Percentiles rank a stretch among this genome's conserved stretches.
phyloP scores from a whole-genome alignment of 495 filamentous ascomycete species.

The Daldinia caldariorum region DNA sequence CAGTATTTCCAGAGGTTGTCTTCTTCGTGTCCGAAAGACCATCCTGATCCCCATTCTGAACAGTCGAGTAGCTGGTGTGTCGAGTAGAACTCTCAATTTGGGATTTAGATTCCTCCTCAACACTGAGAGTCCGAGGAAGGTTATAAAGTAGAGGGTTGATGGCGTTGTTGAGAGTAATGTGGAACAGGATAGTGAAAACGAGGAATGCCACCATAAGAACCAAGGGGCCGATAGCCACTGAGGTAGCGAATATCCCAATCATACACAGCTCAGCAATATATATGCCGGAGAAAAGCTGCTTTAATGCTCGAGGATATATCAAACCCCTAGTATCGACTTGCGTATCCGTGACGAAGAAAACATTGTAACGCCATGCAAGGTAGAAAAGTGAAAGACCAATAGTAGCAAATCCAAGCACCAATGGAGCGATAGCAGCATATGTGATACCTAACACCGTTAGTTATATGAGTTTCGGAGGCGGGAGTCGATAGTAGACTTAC shows the following conservation, averaged over 20 bases:
- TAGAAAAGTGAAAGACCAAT: constrained; percentile 89
- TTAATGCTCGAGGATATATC: constrained; percentile 86
- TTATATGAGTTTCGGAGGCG: constrained; percentile 12
- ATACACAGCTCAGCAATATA: constrained; percentile 88
- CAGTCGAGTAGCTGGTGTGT: constrained; percentile 29
- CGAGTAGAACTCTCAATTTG: constrained; percentile 44
- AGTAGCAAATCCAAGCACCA: constrained; percentile 87
- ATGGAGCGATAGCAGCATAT: constrained; percentile 89
- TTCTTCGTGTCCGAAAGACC: constrained; percentile 43
- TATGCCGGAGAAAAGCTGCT: constrained; percentile 88
- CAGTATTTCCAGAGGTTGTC: constrained; percentile 39
- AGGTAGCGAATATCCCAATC: constrained; percentile 88
- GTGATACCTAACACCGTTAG: constrained; percentile 67
- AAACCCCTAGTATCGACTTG: constrained; percentile 90
- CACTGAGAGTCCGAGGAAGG: constrained; percentile 70
- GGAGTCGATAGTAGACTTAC: constrained; percentile 50
- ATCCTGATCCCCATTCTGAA: constrained; percentile 48
- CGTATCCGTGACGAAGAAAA: constrained; percentile 89
- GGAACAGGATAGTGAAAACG: constrained; percentile 82
- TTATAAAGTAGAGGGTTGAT: constrained; percentile 83
- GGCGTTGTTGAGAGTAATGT: constrained; percentile 80
- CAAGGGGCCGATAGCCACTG: constrained; percentile 75
- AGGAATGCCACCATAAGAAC: constrained; percentile 86
- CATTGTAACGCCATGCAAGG: constrained; percentile 92
- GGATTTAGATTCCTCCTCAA: constrained; percentile 69